Percentiles rank a stretch among this genome's conserved stretches.
Evolutionary conservation across 2,329 filamentous ascomycete genomes (phyloP).

Genomic region (Ascochyta pisi): DNA sequence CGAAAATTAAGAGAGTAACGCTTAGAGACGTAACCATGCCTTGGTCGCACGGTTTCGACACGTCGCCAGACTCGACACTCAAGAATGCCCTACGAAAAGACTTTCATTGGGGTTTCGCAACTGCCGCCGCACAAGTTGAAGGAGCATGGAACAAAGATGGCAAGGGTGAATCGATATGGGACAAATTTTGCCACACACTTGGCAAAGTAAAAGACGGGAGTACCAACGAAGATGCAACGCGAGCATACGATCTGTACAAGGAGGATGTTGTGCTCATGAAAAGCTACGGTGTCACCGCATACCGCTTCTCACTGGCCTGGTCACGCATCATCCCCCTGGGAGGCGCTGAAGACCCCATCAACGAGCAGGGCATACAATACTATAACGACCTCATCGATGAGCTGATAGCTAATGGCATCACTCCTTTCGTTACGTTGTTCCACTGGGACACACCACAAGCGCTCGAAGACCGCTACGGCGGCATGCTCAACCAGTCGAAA

Average conservation of each 20-base stretch:
- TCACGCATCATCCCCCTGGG: conserved; percentile 28
- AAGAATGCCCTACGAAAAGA: conserved; percentile 39
- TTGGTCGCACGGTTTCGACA: conserved; percentile 19
- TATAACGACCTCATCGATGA: conserved; percentile 30
- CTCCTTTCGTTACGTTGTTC: conserved; percentile 28
- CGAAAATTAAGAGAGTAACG: not conserved
- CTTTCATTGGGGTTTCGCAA: conserved; percentile 54
- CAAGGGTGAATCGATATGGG: conserved; percentile 54
- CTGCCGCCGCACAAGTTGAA: conserved; percentile 54
- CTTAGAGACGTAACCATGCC: not conserved
- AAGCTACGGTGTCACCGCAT: conserved; percentile 25
- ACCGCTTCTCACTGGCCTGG: conserved; percentile 30
- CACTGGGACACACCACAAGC: conserved; percentile 31
- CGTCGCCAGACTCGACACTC: conserved; percentile 13
- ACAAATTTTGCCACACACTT: conserved; percentile 50
- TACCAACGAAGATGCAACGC: conserved; percentile 38
- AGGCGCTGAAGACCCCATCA: conserved; percentile 24
- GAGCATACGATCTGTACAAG: conserved; percentile 50
- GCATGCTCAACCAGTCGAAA: conserved; percentile 30
- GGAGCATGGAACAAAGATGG: conserved; percentile 54
- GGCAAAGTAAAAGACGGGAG: conserved; percentile 52
- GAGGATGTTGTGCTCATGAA: conserved; percentile 51
- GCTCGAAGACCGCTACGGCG: conserved; percentile 26
- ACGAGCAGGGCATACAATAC: conserved; percentile 23
- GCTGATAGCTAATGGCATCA: conserved; percentile 21